These are phyloP conservation scores for Populus tremula DNA, from an alignment of 345 rosid species.

Conservation along the genomic window DNA sequence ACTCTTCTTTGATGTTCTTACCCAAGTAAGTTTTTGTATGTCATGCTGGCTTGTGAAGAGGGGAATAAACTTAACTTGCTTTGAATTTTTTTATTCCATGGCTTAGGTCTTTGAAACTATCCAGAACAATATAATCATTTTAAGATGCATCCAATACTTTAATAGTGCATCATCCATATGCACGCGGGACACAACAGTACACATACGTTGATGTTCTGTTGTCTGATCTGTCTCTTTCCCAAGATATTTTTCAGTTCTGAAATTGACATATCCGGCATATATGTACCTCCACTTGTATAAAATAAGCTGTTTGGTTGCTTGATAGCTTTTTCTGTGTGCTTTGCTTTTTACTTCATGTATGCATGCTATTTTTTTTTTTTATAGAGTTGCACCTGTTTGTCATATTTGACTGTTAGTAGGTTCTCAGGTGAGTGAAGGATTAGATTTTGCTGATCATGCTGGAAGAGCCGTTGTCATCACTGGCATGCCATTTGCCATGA, in stretches of 20 bases:
- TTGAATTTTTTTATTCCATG: neutral
- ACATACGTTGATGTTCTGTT: conserved; percentile 2
- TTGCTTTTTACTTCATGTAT: neutral
- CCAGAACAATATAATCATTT: neutral
- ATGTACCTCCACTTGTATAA: neutral
- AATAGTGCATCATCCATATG: neutral
- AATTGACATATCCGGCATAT: neutral
- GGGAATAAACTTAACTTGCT: neutral
- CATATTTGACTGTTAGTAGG: conserved; percentile 17
- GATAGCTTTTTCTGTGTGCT: neutral
- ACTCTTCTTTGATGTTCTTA: conserved; percentile 11
- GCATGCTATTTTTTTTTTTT: neutral
- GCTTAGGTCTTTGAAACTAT: neutral
- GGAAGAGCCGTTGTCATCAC: conserved; percentile 94
- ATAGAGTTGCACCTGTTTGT: conserved; percentile 5
- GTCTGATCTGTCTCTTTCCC: neutral
- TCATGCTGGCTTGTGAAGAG: neutral
- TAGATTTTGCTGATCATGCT: conserved; percentile 95
- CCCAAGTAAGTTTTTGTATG: conserved; percentile 5
- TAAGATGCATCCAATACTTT: neutral
- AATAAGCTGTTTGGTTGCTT: conserved; percentile 1
- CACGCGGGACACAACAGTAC: neutral
- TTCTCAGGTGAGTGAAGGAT: conserved; percentile 95
- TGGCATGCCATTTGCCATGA: conserved; percentile 84
- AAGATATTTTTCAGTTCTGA: neutral